A percentile compares a stretch with the other conserved stretches of the same genome.
Conservation (phyloP, 768 basidiomycete genomes). For the Baorangia bicolor region DNA sequence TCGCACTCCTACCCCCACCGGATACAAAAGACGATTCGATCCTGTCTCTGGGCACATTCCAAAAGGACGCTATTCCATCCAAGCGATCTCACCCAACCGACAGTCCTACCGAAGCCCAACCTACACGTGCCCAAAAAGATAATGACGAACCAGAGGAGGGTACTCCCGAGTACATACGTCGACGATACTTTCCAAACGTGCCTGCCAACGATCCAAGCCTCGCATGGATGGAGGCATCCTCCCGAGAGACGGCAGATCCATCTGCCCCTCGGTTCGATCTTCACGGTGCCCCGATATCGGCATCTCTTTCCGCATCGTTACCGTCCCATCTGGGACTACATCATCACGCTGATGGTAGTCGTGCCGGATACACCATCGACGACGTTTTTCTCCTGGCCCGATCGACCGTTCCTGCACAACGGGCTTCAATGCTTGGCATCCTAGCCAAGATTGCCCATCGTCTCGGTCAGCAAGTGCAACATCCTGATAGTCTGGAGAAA, state of each 20-base stretch:
- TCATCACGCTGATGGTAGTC: slow-evolving; percentile 76
- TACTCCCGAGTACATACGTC: slow-evolving; percentile 80
- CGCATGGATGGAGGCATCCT: slow-evolving; percentile 64
- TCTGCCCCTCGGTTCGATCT: slow-evolving; percentile 69
- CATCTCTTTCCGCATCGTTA: slow-evolving; percentile 49
- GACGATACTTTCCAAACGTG: slow-evolving; percentile 76
- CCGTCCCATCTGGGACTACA: slow-evolving; percentile 88
- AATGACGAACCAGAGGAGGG: slow-evolving; percentile 55
- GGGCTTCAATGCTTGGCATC: slow-evolving; percentile 77
- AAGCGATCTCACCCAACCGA: slow-evolving; percentile 9
- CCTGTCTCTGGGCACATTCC: slow-evolving; percentile 43
- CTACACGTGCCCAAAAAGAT: neutral
- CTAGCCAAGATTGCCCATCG: slow-evolving; percentile 55
- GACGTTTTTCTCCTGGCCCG: slow-evolving; percentile 79
- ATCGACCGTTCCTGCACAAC: slow-evolving; percentile 81
- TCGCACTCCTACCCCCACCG: slow-evolving; percentile 39
- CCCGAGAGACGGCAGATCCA: slow-evolving; percentile 14
- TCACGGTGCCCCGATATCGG: slow-evolving; percentile 64
- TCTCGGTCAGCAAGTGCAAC: slow-evolving; percentile 20
- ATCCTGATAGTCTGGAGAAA: neutral
- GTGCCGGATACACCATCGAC: slow-evolving; percentile 86
- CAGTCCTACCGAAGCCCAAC: neutral
- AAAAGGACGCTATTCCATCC: slow-evolving; percentile 9
- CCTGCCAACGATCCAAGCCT: slow-evolving; percentile 69
- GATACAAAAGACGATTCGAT: slow-evolving; percentile 25